Percentiles rank a stretch among this genome's conserved stretches.
phyloP scores from a whole-genome alignment of 1,284 basidiomycete species.

The Puccinia hordei region DNA sequence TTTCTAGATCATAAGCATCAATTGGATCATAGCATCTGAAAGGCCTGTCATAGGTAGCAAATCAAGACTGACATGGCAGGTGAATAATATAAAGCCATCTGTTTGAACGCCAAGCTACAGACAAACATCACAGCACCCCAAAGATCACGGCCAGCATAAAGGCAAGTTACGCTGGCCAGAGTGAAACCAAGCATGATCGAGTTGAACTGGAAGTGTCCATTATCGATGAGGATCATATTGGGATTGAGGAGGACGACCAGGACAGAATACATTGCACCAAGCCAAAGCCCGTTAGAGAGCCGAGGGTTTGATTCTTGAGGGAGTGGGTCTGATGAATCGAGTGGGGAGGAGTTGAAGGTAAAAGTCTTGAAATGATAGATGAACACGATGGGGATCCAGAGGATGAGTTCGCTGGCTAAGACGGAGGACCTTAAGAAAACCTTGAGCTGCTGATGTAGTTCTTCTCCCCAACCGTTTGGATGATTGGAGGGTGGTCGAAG shows the following conservation, averaged over 20 bases:
- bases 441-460: conserved; percentile 50
- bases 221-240: conserved; percentile 78
- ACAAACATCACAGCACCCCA: conserved; percentile 79
- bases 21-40: background rate
- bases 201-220: conserved; percentile 89
- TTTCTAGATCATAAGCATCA: background rate
- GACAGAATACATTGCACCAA: conserved; percentile 16
- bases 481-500: conserved; percentile 51
- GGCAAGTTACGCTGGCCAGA: conserved; percentile 70
- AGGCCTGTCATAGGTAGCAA: background rate
- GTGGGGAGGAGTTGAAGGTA: background rate
- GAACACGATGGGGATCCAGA: conserved; percentile 49
- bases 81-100: conserved; percentile 92
- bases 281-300: background rate
- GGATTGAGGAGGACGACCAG: conserved; percentile 61
- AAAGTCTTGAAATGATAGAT: conserved; percentile 63
- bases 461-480: conserved; percentile 44
- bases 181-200: conserved; percentile 83
- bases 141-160: conserved; percentile 71
- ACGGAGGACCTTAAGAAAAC: conserved; percentile 53
- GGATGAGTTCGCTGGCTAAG: conserved; percentile 43
- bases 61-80: conserved; percentile 67
- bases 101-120: conserved; percentile 83
- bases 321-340: background rate
- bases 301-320: background rate